Percentiles rank a stretch among this genome's conserved stretches.
These are phyloP conservation scores for Dothideomycetidae sp. DNA, from an alignment of 2,329 filamentous ascomycete species.

Conservation along the genomic window DNA sequence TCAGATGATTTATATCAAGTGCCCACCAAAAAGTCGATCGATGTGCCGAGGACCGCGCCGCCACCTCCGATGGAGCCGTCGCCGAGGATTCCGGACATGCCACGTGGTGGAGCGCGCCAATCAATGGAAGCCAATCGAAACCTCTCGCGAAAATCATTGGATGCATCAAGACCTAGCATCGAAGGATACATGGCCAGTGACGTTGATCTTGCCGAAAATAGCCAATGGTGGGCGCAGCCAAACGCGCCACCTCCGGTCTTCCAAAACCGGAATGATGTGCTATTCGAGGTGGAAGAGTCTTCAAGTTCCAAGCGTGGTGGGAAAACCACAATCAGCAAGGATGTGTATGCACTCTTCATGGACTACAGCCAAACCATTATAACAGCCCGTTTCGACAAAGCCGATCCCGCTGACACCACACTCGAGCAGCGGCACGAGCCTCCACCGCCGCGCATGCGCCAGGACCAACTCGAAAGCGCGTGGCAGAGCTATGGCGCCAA, in stretches of 20 bases:
- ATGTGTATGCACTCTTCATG: conserved; percentile 77
- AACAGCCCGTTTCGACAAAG: conserved; percentile 62
- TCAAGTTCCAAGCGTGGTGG: conserved; percentile 54
- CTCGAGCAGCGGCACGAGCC: conserved; percentile 78
- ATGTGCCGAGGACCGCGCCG: conserved; percentile 19
- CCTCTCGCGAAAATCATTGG: conserved; percentile 51
- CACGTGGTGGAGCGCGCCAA: conserved; percentile 29
- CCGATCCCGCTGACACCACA: conserved; percentile 55
- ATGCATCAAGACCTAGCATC: conserved; percentile 56
- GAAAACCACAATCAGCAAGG: conserved; percentile 58
- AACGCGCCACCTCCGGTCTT: conserved; percentile 68
- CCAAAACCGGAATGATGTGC: conserved; percentile 68
- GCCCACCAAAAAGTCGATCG: conserved; percentile 23
- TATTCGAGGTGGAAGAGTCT: conserved; percentile 69
- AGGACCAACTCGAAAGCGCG: conserved; percentile 83
- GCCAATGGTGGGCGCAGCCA: conserved; percentile 76
- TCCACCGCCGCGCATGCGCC: conserved; percentile 66
- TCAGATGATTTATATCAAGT: conserved; percentile 35
- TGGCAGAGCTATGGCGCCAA: conserved; percentile 69
- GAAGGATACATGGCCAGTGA: conserved; percentile 78
- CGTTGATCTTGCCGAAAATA: conserved; percentile 59
- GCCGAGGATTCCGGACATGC: not conserved
- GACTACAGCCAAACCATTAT: conserved; percentile 95
- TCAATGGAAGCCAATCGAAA: conserved; percentile 45
- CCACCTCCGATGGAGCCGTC: conserved; percentile 16